Percentiles rank a stretch among this genome's conserved stretches.
These are phyloP conservation scores for Backusella tarrabulga DNA, from an alignment of 192 early-diverging fungal species.

Conservation along the genomic window DNA sequence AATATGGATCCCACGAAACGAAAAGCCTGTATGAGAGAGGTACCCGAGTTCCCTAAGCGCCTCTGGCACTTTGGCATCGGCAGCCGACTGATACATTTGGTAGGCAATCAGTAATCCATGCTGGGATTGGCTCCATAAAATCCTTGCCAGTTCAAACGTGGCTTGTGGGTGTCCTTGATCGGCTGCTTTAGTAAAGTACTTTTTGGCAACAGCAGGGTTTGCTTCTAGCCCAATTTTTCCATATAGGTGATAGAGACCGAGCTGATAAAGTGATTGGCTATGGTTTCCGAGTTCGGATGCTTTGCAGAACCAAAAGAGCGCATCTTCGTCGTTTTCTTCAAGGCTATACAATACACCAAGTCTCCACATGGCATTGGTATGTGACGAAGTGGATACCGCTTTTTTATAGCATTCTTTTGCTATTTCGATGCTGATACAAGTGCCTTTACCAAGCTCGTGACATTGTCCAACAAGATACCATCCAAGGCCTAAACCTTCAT, in stretches of 20 bases:
- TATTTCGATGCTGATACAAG: neutral
- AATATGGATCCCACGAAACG: conserved; percentile 8
- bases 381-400: neutral
- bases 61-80: conserved; percentile 18
- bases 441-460: conserved; percentile 30
- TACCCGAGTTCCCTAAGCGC: conserved; percentile 18
- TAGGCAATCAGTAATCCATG: conserved; percentile 12
- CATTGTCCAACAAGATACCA: conserved; percentile 27
- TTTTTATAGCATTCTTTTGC: conserved; percentile 25
- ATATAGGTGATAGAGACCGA: conserved; percentile 26
- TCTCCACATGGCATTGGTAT: conserved; percentile 19
- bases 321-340: neutral
- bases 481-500: conserved; percentile 15
- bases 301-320: conserved; percentile 28
- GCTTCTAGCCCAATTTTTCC: conserved; percentile 19
- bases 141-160: conserved; percentile 17
- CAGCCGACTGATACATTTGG: conserved; percentile 16
- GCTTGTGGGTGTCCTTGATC: conserved; percentile 23
- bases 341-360: conserved; percentile 9
- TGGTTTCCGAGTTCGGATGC: conserved; percentile 21
- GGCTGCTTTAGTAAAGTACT: conserved; percentile 19
- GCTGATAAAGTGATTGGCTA: conserved; percentile 16
- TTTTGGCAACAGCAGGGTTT: conserved; percentile 17
- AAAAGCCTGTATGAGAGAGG: conserved; percentile 26
- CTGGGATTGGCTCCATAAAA: conserved; percentile 14